Evolutionary conservation across 192 early-diverging fungal genomes (phyloP).

Genomic region (Coemansia sp.): DNA sequence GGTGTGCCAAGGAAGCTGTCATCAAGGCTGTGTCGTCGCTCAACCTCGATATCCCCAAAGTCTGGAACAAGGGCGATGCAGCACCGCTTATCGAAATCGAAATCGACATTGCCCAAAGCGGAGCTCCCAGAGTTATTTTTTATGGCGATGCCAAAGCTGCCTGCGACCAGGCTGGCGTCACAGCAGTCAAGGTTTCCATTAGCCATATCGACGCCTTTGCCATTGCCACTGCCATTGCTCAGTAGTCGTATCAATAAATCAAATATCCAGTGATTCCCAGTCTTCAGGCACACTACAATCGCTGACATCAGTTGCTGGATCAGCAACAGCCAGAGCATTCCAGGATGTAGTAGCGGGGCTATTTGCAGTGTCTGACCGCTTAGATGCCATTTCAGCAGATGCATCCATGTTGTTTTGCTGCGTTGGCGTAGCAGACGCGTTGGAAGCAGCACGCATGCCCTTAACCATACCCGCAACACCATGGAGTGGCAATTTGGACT

Average conservation of each 20-base stretch:
- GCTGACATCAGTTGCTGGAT: background rate
- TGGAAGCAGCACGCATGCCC: slow-evolving; percentile 6
- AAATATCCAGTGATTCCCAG: slow-evolving; percentile 41
- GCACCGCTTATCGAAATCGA: slow-evolving; percentile 92
- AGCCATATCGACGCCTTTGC: slow-evolving; percentile 88
- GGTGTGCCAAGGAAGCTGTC: slow-evolving; percentile 96
- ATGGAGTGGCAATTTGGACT: slow-evolving; percentile 30
- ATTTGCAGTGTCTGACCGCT: background rate
- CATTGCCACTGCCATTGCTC: slow-evolving; percentile 80
- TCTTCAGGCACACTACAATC: slow-evolving; percentile 32
- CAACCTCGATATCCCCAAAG: slow-evolving; percentile 48
- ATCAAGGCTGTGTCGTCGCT: slow-evolving; percentile 87
- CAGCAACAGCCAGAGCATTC: background rate
- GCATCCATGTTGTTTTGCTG: too few relatives aligned
- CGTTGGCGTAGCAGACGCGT: background rate
- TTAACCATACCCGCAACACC: slow-evolving; percentile 36
- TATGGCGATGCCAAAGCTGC: slow-evolving; percentile 78
- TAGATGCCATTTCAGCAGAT: background rate
- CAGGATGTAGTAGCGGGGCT: background rate
- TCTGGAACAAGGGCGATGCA: slow-evolving; percentile 76
- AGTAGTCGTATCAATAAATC: background rate
- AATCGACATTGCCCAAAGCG: slow-evolving; percentile 62
- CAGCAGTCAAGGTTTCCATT: slow-evolving; percentile 83
- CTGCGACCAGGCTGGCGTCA: slow-evolving; percentile 67
- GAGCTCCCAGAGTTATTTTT: slow-evolving; percentile 78